Base-by-base conservation (phyloP, 2,329 filamentous ascomycete genomes). In the Cladophialophora chaetospira region DNA sequence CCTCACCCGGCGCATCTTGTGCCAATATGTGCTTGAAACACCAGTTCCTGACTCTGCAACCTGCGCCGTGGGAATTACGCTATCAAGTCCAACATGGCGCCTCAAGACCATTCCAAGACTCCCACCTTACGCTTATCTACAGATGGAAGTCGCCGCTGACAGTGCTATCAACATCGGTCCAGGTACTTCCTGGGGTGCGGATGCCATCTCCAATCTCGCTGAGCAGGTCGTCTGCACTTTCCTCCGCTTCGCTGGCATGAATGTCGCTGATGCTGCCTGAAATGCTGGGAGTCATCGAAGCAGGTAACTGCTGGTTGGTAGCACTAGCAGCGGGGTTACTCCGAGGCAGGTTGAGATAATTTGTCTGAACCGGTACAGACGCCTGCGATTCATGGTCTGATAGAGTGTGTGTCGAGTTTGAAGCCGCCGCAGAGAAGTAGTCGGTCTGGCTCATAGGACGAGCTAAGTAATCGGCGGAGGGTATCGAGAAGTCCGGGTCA, bases 301-400 rank as follows among this genome's bases (percentile, higher is more conserved):
- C 33, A 9, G 59, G 25, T 8, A 44, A 35, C 25, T 9, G 28
- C 31, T 51, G 36, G 10, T 19, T 17, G n/a, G 17, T 8, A 13
- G 5, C 10, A 11, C 19, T 26, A 17, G 36, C 21, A n/a, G 11
- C 26, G 15, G 17, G 3, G 13, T 13, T 10, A 10, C n/a, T 29
- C 19, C 21, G 25, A 19, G 55, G 36, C 4, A 46, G 51, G 15
- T 48, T 44, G 8, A 31, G 9, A 40, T 45, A 25, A 11, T n/a
- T 25, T 33, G 36, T 46, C 21, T 54, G 40, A 8, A 15, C 29
- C 5, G 53, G 44, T 25, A 49, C n/a, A 9, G 42, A 33, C 31
- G 15, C n/a, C 50, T 71, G 69, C 5, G 69, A 66, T 50, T 63
- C 63, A 21, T 61, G 68, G 54, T 72, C 72, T 6, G 73, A 70